Evolutionary conservation across 2,329 filamentous ascomycete genomes (phyloP).

Genomic region (Fusarium proliferatum): DNA sequence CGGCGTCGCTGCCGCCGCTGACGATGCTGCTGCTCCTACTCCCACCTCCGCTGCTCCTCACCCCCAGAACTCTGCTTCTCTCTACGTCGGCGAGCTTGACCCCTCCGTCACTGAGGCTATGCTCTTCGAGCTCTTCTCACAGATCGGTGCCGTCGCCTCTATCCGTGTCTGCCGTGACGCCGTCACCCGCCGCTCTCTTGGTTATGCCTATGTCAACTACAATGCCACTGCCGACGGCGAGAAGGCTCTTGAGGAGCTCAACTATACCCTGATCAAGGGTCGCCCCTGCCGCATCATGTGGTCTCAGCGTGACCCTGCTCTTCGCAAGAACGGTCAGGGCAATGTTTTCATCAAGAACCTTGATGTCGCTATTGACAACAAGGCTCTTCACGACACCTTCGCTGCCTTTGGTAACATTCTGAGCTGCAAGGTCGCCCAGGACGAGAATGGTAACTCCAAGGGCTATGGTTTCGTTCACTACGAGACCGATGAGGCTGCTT

Average conservation of each 20-base stretch:
- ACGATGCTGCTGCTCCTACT: constrained; percentile 74
- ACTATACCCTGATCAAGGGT: constrained; percentile 99
- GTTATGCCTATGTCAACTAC: constrained; percentile 99
- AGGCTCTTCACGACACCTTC: constrained; percentile 99
- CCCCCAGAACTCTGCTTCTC: constrained; percentile 93
- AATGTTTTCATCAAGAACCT: constrained; percentile 99
- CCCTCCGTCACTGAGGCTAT: constrained; percentile 98
- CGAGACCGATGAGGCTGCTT: constrained; percentile 97
- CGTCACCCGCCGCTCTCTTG: constrained; percentile 96
- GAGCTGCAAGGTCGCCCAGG: constrained; percentile 99
- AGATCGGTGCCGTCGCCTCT: constrained; percentile 97
- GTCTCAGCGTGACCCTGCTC: constrained; percentile 98
- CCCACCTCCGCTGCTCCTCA: constrained; percentile 79
- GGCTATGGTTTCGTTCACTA: constrained; percentile 99
- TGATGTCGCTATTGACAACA: constrained; percentile 98
- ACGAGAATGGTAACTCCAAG: constrained; percentile 96
- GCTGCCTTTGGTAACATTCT: constrained; percentile 99
- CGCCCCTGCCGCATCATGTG: constrained; percentile 99
- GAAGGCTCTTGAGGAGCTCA: constrained; percentile 98
- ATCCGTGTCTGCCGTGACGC: constrained; percentile 99
- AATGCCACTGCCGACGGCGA: constrained; percentile 97
- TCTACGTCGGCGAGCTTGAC: constrained; percentile 99
- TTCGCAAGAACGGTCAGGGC: constrained; percentile 98
- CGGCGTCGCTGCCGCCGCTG: constrained; percentile 66
- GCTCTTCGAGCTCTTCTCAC: constrained; percentile 99